phyloP scores from a whole-genome alignment of 2,329 filamentous ascomycete species.

The Trichoderma oligosporum region DNA sequence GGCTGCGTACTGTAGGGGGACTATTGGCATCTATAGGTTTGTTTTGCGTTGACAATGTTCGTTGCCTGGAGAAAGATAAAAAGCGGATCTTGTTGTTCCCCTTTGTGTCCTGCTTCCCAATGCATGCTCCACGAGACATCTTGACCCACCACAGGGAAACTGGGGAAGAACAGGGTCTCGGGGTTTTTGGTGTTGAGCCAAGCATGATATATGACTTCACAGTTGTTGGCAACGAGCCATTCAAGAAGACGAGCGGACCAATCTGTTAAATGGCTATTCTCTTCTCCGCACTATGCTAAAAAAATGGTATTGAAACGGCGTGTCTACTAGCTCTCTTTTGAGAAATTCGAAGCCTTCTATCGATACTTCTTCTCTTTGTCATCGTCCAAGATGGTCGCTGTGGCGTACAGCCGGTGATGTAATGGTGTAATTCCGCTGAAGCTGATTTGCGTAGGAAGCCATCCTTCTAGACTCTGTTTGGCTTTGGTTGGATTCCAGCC shows the following conservation, averaged over 20 bases:
- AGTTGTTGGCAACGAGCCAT: no score
- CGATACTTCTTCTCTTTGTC: neutral
- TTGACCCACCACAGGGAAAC: constrained; percentile 2
- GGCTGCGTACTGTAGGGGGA: constrained; percentile 10
- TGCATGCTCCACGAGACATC: constrained; percentile 7
- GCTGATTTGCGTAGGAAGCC: neutral
- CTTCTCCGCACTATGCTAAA: neutral
- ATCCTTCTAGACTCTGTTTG: neutral
- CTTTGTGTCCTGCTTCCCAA: constrained; percentile 1
- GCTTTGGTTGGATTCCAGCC: constrained; percentile 2
- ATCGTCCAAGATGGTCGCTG: neutral
- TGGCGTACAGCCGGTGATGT: constrained; percentile 16
- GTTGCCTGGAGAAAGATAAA: constrained; percentile 12
- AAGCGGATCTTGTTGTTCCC: constrained; percentile 1
- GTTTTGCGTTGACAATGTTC: neutral
- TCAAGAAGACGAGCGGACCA: neutral
- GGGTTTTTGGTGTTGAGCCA: neutral
- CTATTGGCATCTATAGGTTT: neutral
- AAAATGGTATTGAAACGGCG: neutral
- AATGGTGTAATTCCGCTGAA: constrained; percentile 6
- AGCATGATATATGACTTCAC: constrained; percentile 3
- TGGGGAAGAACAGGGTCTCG: constrained; percentile 1
- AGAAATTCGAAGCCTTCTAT: neutral
- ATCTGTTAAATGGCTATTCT: constrained; percentile 6
- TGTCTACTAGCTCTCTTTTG: neutral